Evolutionary conservation across 768 basidiomycete genomes (phyloP), one percentile per base, ranked within the genome.

Genomic region (Tylopilus balloui): DNA sequence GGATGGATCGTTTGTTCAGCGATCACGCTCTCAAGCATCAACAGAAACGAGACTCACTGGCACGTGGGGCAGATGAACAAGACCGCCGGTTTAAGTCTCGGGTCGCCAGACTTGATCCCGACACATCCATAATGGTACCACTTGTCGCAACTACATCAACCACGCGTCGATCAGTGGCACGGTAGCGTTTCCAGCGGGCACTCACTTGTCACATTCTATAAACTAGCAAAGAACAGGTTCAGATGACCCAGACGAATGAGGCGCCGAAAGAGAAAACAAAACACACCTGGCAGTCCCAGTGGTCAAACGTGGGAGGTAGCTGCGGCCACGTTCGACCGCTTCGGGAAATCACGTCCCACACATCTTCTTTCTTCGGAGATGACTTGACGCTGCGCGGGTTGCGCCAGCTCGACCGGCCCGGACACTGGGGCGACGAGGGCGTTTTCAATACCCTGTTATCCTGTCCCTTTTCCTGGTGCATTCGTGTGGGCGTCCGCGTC

Each of bases 81-180:
- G 11, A 58, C 62, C 0, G 27, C 53, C 6, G 54, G 54, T 31
- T 65, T 61, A 24, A 75, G 48, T n/a, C 75, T 66, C 1, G 58
- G 47, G 51, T 80, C 78, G 0, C 56, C 61, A 3, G 60, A 37
- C 12, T 41, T 47, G 32, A 79, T 62, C 14, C 72, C 78, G 23
- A 73, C 71, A 48, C 79, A 80, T 6, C 75, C 79, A 47, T 73
- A 76, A 47, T 80, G 79, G 47, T 75, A 79, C 79, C 78, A 78
- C 47, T 53, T 40, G 2, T 67, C 61, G 45, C 75, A 78, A 6
- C 75, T 77, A 7, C 6, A 40, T 27, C 36, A 5, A 24, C 19
- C 21, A 37, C 21, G 25, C 20, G 31, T 42, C 9, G 28, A 34
- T 51, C 19, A 54, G 35, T 28, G 11, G 7, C 15, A 21, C 15